Evolutionary conservation across 805 yeast species (phyloP).

Genomic region (Blastobotrys peoriensis): DNA sequence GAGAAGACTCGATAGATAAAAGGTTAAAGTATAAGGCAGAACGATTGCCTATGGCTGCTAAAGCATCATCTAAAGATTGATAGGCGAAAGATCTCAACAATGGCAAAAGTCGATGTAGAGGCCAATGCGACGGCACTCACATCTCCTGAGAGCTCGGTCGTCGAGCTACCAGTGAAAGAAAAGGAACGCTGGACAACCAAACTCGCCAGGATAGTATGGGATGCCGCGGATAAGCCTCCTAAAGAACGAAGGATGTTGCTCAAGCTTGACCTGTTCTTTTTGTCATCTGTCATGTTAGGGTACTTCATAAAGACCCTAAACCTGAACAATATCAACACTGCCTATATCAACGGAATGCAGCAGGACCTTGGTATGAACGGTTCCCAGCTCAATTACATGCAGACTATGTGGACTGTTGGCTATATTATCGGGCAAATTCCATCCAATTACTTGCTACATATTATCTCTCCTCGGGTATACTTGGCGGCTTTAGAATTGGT

Average conservation of each 20-base stretch:
- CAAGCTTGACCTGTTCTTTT: conserved; percentile 36
- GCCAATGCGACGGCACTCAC: not conserved
- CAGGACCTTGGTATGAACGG: conserved; percentile 38
- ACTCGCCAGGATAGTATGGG: conserved; percentile 21
- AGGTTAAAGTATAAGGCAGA: too few relatives aligned
- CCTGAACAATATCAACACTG: conserved; percentile 39
- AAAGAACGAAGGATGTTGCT: conserved; percentile 31
- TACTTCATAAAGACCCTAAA: conserved; percentile 43
- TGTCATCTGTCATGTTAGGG: conserved; percentile 39
- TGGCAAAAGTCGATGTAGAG: not conserved
- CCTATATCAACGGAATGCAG: conserved; percentile 44
- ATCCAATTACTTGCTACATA: conserved; percentile 35
- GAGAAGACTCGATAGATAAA: too few relatives aligned
- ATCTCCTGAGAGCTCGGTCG: not conserved
- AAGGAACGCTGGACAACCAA: conserved; percentile 12
- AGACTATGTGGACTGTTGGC: conserved; percentile 45
- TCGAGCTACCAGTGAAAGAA: not conserved
- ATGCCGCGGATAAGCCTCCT: conserved; percentile 33
- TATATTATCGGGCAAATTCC: conserved; percentile 49
- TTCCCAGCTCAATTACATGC: conserved; percentile 41
- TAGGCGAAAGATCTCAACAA: too few relatives aligned
- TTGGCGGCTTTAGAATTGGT: conserved; percentile 39
- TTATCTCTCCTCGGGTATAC: conserved; percentile 39
- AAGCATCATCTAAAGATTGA: too few relatives aligned
- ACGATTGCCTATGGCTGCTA: too few relatives aligned